These are phyloP conservation scores for Solanum chmielewskii DNA, from an alignment of 257 asterid species.

Conservation along the genomic window DNA sequence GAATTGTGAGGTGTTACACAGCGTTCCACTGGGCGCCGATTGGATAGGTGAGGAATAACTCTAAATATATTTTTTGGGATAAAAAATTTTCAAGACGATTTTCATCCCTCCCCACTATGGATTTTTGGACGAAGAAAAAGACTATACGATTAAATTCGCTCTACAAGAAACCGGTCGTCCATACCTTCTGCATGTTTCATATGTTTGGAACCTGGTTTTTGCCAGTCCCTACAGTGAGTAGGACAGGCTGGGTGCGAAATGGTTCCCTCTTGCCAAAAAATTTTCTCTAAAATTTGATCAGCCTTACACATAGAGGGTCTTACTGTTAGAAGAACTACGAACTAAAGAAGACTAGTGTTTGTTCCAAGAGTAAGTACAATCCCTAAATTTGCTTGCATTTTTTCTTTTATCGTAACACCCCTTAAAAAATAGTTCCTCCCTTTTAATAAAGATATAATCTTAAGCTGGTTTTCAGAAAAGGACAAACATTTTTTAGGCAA, in stretches of 20 bases:
- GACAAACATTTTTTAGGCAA: neutral
- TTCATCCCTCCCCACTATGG: too few relatives aligned
- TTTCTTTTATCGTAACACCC: too few relatives aligned
- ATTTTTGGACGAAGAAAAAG: too few relatives aligned
- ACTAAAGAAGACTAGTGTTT: neutral
- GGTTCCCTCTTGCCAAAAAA: neutral
- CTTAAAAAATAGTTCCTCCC: neutral
- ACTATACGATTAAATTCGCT: neutral
- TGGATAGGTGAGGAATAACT: neutral
- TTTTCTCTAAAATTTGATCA: too few relatives aligned
- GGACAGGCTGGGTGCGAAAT: neutral
- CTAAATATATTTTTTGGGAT: too few relatives aligned
- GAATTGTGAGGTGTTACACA: neutral
- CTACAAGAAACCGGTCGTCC: neutral
- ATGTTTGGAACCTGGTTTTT: too few relatives aligned
- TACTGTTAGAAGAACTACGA: too few relatives aligned
- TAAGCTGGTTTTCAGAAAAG: too few relatives aligned
- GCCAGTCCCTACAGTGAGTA: neutral
- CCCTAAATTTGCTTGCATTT: neutral
- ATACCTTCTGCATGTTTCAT: neutral
- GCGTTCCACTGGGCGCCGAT: neutral
- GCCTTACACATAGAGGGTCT: neutral
- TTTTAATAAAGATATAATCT: too few relatives aligned
- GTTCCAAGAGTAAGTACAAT: neutral
- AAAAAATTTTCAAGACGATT: too few relatives aligned